These are phyloP conservation scores for Paramecium caudatum DNA, from an alignment of 73 alveolate genomes.

Conservation along the genomic window DNA sequence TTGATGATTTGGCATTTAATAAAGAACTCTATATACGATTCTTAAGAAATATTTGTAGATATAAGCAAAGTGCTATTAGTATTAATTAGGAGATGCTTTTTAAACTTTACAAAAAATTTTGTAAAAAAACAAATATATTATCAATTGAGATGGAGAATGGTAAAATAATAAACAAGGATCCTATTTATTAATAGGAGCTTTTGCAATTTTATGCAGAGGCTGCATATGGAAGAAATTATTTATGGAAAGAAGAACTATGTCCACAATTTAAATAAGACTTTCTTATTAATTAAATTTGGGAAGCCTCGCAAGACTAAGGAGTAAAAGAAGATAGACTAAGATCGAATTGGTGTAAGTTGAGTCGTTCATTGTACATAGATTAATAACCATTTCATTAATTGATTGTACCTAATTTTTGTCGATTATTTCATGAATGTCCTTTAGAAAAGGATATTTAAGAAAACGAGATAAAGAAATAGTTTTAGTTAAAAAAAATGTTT, in stretches of 20 bases:
- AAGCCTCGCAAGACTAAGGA: not conserved
- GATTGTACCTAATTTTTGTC: conserved; percentile 2
- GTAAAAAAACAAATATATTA: not conserved
- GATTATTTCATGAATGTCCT: conserved; percentile 31
- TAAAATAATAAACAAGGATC: not conserved
- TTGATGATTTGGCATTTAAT: conserved; percentile 65
- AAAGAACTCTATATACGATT: conserved; percentile 68
- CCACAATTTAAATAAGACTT: not conserved
- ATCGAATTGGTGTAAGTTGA: conserved; percentile 52
- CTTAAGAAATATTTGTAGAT: conserved; percentile 59
- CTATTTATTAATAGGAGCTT: not conserved
- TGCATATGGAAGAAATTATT: conserved; percentile 41
- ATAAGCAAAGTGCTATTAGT: conserved; percentile 47
- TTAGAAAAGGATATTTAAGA: not conserved
- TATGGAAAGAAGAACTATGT: conserved; percentile 49
- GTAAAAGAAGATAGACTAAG: conserved; percentile 47
- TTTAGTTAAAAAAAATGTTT: conserved; percentile 6
- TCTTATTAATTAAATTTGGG: conserved; percentile 20
- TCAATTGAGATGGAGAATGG: conserved; percentile 29
- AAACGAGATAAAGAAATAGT: not conserved
- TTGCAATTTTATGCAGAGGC: conserved; percentile 31
- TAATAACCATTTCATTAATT: conserved; percentile 17
- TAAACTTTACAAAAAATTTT: conserved; percentile 22
- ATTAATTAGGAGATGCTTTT: conserved; percentile 68
- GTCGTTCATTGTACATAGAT: conserved; percentile 6